Evolutionary conservation across 2,329 filamentous ascomycete species (phyloP).

Genomic region (Colletotrichum tabaci): DNA sequence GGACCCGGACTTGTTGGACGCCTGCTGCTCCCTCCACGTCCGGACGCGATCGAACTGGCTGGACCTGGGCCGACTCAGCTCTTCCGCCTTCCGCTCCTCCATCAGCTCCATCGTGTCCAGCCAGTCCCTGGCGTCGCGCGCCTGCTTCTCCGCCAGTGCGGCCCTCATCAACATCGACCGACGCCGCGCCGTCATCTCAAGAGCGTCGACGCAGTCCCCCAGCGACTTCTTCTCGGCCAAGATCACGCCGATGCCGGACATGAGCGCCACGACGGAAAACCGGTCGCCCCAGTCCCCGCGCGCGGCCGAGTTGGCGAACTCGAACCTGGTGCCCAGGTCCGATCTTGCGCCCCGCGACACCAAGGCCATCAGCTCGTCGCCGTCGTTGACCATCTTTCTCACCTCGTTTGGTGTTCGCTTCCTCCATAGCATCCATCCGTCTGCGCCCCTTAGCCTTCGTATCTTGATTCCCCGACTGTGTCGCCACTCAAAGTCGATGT

Average conservation of each 20-base stretch:
- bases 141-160: not conserved
- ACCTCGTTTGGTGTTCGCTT: conserved; percentile 10
- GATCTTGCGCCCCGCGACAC: not conserved
- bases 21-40: conserved; percentile 2
- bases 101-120: not conserved
- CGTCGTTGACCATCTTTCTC: not conserved
- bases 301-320: conserved; percentile 2
- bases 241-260: conserved; percentile 19
- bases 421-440: conserved; percentile 13
- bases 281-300: not conserved
- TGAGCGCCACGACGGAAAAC: conserved; percentile 19
- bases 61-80: not conserved
- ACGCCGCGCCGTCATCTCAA: not conserved
- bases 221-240: not conserved
- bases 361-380: conserved; percentile 13
- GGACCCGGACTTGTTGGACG: not conserved
- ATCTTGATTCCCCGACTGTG: conserved; percentile 7
- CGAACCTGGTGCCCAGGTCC: conserved; percentile 8
- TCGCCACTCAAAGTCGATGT: conserved; percentile 19
- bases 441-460: not conserved
- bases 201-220: not conserved
- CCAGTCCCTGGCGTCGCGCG: conserved; percentile 10
- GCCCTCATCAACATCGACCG: not conserved
- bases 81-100: not conserved
- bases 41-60: not conserved